Evolutionary conservation across 768 basidiomycete species (phyloP).

Genomic region (Mycena rebaudengoi): DNA sequence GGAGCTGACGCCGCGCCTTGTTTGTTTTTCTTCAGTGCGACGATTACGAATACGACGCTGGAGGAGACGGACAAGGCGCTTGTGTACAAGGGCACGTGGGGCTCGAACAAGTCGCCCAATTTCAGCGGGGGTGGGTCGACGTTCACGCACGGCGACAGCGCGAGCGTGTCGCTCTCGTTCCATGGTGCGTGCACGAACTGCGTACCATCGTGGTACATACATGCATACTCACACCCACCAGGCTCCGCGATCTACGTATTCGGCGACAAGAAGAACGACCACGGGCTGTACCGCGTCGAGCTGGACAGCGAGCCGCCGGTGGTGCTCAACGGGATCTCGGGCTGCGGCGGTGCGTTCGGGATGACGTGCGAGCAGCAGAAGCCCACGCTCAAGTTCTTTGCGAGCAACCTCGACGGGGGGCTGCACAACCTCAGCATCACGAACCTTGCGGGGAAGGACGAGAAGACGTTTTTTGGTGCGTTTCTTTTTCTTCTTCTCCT

Average conservation of each 20-base stretch:
- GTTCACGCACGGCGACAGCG: conserved; percentile 51
- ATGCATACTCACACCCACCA: conserved; percentile 18
- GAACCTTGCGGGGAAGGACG: conserved; percentile 53
- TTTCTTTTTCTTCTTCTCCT: neutral
- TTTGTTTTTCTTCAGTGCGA: conserved; percentile 40
- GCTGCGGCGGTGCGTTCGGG: conserved; percentile 56
- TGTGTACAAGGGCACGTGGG: conserved; percentile 52
- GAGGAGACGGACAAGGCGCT: conserved; percentile 50
- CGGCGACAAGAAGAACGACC: conserved; percentile 61
- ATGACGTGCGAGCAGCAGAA: conserved; percentile 55
- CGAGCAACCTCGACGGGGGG: conserved; percentile 49
- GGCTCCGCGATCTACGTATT: conserved; percentile 55
- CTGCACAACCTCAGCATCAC: conserved; percentile 47
- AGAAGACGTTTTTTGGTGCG: conserved; percentile 55
- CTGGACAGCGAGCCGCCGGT: conserved; percentile 47
- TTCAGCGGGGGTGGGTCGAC: conserved; percentile 56
- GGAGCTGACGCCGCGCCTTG: neutral
- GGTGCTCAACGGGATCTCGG: conserved; percentile 50
- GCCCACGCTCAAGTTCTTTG: conserved; percentile 52
- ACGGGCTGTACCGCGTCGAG: conserved; percentile 51
- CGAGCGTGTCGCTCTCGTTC: conserved; percentile 50
- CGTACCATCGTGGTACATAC: neutral
- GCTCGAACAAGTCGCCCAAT: conserved; percentile 49
- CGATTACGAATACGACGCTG: conserved; percentile 48
- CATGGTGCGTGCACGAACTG: conserved; percentile 38